Evolutionary conservation across 1,284 basidiomycete genomes (phyloP).

Genomic region (Papiliotrema nemorosa): DNA sequence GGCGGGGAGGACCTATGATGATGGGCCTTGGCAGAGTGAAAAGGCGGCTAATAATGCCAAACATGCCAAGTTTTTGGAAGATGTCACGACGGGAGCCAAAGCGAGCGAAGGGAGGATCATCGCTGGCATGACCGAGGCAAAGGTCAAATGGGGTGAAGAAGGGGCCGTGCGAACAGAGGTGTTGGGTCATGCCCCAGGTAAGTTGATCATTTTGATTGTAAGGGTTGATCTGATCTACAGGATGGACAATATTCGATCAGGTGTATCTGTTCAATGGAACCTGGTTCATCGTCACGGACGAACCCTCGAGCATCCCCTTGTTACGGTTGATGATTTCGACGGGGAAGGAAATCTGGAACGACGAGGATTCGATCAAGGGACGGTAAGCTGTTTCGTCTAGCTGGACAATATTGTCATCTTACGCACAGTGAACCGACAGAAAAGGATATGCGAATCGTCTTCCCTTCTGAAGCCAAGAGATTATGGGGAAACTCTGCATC

Average conservation of each 20-base stretch:
- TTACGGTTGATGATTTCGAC: constrained; percentile 49
- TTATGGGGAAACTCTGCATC: constrained; percentile 60
- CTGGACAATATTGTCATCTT: not conserved
- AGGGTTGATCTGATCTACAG: constrained; percentile 43
- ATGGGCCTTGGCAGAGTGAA: constrained; percentile 1
- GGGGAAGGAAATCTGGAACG: constrained; percentile 50
- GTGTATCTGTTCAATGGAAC: constrained; percentile 54
- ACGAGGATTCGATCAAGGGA: constrained; percentile 47
- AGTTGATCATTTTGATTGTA: constrained; percentile 9
- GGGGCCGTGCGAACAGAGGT: constrained; percentile 37
- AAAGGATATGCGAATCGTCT: constrained; percentile 71
- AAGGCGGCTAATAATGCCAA: not conserved
- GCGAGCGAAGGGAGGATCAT: constrained; percentile 17
- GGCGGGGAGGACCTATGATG: constrained; percentile 12
- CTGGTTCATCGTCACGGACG: constrained; percentile 51
- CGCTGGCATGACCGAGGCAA: constrained; percentile 34
- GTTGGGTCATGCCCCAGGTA: constrained; percentile 48
- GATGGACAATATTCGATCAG: constrained; percentile 75
- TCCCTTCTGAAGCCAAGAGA: constrained; percentile 61
- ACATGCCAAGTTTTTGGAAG: constrained; percentile 21
- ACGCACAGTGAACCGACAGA: constrained; percentile 58
- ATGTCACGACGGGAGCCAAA: constrained; percentile 21
- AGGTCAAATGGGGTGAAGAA: constrained; percentile 41
- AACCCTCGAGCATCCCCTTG: constrained; percentile 47
- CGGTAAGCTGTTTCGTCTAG: constrained; percentile 28